Base-by-base conservation (phyloP, 768 basidiomycete species). In the Russula sp. region DNA sequence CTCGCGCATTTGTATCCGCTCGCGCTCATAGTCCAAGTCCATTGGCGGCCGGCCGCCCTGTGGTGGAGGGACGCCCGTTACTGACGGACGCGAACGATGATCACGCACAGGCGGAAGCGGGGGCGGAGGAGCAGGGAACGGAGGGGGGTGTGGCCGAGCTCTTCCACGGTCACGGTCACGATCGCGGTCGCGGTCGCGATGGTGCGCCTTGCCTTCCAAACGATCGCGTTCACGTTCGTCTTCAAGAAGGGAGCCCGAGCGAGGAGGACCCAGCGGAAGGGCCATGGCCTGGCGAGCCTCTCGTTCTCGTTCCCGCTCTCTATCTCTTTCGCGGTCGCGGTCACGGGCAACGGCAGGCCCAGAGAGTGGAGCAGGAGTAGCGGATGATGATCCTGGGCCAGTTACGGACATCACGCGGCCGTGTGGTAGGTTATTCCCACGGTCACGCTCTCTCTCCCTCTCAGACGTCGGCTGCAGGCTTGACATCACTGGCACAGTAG, bases 401-500 rank as follows among this genome's bases (percentile, higher is more conserved):
- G 60, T 7, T 3, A 56, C 49, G 7, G 61, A n/a, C 38, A 58
- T 58, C 42, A 61, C 35, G 43, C 56, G 61, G 22, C 42, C 48
- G 16, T 51, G 61, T 34, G 35, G 43, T 20, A 62, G 32, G 43
- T 45, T 62, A 36, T 55, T 61, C 60, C 52, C 61, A 57, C 68
- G 55, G 53, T 69, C 63, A 57, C 68, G 63, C 7, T 61, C 60
- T 52, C 60, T 56, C 14, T 61, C 60, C n/a, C 61, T 52, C 8
- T 62, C 62, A 8, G 56, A 61, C 3, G 65, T 60, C 2, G 69
- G 69, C 59, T 69, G 71, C 46, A 75, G 60, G 50, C 70, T 69
- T 18, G 69, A 69, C 74, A 74, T 74, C 47, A 70, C 70, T n/a
- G 73, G 72, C 11, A 71, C 69, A 35, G 48, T 50, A 8, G 32